Base-by-base conservation (phyloP, 2,329 filamentous ascomycete species). In the Aspergillus sclerotialis region DNA sequence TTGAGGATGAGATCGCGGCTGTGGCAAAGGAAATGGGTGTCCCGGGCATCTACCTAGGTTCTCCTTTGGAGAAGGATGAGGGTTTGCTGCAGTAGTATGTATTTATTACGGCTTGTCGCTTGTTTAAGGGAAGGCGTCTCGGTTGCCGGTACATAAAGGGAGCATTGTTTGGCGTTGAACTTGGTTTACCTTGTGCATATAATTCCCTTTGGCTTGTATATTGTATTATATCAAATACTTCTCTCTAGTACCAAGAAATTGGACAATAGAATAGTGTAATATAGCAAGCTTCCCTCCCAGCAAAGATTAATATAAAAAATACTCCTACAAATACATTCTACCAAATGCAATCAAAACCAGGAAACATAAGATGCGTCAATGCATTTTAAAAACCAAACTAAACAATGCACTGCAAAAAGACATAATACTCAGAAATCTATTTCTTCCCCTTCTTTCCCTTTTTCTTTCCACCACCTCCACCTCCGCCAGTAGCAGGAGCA, bases 371-470 rank as follows among this genome's bases (percentile, higher is more conserved):
- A n/a, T n/a, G n/a, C n/a, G n/a, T n/a, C n/a, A n/a, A n/a, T n/a
- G n/a, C n/a, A n/a, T n/a, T n/a, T n/a, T n/a, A n/a, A n/a, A n/a
- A n/a, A n/a, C n/a, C n/a, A n/a, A n/a, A n/a, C n/a, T n/a, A n/a
- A n/a, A n/a, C n/a, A n/a, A n/a, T n/a, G n/a, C n/a, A n/a, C n/a
- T n/a, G n/a, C n/a, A n/a, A n/a, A n/a, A n/a, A n/a, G n/a, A n/a
- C n/a, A n/a, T n/a, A n/a, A n/a, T n/a, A n/a, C n/a, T n/a, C n/a
- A n/a, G n/a, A n/a, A n/a, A n/a, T n/a, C n/a, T 45, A 67, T 61
- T 67, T 68, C 60, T 68, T 69, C 11, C 62, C 63, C 52, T 68
- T 68, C 65, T 61, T 67, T 61, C 64, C 64, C 49, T 64, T 59
- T 46, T 60, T 61, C 38, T 48, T 59, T 44, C 44, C 59, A 13